Percentiles rank a stretch among this genome's conserved stretches.
Evolutionary conservation across 1,139 yeast species (phyloP).

Genomic region (Saccharomyces hybrid): DNA sequence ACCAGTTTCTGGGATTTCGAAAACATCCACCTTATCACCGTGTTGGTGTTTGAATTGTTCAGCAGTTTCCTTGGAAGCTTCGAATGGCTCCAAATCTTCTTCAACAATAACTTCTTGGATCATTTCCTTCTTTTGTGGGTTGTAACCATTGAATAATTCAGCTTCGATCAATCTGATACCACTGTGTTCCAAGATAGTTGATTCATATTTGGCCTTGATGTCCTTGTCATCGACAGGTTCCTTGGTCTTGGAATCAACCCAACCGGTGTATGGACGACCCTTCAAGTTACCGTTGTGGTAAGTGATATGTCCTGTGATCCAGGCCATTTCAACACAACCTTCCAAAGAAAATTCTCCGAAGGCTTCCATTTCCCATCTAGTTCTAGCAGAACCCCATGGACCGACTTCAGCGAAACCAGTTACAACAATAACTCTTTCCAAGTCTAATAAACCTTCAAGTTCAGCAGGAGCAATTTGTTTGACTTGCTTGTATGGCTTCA

Average conservation of each 20-base stretch:
- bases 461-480: conserved; percentile 61
- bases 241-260: conserved; percentile 93
- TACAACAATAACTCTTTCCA: conserved; percentile 85
- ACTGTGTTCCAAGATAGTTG: conserved; percentile 78
- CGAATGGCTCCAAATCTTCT: conserved; percentile 93
- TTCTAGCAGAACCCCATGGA: conserved; percentile 99
- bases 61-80: conserved; percentile 91
- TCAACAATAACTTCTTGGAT: conserved; percentile 93
- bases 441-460: conserved; percentile 84
- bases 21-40: conserved; percentile 88
- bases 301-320: conserved; percentile 74
- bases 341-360: conserved; percentile 92
- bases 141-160: conserved; percentile 86
- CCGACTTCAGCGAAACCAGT: conserved; percentile 98
- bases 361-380: conserved; percentile 99
- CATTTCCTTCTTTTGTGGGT: conserved; percentile 86
- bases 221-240: conserved; percentile 93
- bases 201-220: conserved; percentile 84
- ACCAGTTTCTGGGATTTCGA: conserved; percentile 82
- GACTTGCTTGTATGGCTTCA: conserved; percentile 69
- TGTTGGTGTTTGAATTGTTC: conserved; percentile 90
- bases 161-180: conserved; percentile 97
- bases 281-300: conserved; percentile 85
- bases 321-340: conserved; percentile 98
- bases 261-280: conserved; percentile 83